Evolutionary conservation across 148 eudicot genomes (phyloP), one percentile per base, ranked within the genome.

Genomic region (Vaccinium myrtillus): DNA sequence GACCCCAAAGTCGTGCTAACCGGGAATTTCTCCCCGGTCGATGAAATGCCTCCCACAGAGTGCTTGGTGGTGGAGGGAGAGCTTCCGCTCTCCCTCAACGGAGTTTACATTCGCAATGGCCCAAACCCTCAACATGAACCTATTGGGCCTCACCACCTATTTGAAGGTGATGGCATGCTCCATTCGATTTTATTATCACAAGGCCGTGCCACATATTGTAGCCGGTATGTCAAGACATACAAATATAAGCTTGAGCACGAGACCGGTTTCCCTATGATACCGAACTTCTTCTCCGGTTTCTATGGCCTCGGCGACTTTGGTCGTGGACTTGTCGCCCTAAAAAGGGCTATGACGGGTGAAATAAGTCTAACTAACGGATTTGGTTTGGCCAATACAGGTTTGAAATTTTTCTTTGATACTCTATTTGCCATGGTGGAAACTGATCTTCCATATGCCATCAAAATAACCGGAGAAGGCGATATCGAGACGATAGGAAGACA

Each of bases 121-220:
- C 82, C 82, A 1, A 56, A 80, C 70, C 82, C 82, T 27, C 82
- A 55, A 21, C 80, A 77, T 23, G 32, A 77, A n/a, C 80, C 80
- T 50, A 30, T 77, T 4, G 88, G 88, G n/a, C 88, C 88, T 21
- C 58, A 82, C 82, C 88, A 82, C 78, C 79, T 82, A 14, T 86
- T 86, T 21, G 88, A 86, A 43, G 88, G 85, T 18, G 85, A 86
- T 27, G 88, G 88, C 70, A 86, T 86, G 88, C 85, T 86, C 76
- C 88, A 86, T 77, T 82, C 82, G 12, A 53, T 83, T 54, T 56
- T 77, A 3, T 19, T 86, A 67, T 82, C 85, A 7, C 21, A 27
- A 8, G 88, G 85, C 13, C 58, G 18, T 3, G 88, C 79, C 82
- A 86, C 83, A 2, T 75, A 78, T 12, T 83, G 82, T 10, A 86